These are phyloP conservation scores for Dothideomycetes sp. DNA, from an alignment of 2,329 filamentous ascomycete species.

Conservation along the genomic window DNA sequence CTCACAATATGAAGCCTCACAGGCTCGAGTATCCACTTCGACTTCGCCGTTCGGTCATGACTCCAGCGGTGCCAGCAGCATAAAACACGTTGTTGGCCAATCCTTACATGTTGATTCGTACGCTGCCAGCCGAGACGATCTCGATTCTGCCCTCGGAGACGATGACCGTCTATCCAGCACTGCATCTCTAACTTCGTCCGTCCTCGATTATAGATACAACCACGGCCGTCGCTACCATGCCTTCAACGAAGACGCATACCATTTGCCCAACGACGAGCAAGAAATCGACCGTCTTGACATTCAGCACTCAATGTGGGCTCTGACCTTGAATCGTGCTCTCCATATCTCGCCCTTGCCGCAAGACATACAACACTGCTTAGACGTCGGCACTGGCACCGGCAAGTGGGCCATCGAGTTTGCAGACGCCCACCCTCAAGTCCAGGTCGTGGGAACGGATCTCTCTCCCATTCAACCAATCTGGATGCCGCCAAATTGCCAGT, in stretches of 20 bases:
- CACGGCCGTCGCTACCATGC: not conserved
- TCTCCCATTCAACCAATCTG: conserved; percentile 38
- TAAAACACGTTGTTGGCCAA: not conserved
- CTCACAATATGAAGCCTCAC: too few species aligned
- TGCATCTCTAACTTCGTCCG: not conserved
- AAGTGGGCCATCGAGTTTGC: conserved; percentile 25
- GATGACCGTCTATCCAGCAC: not conserved
- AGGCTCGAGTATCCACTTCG: too few species aligned
- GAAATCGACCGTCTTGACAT: conserved; percentile 34
- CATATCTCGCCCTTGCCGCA: conserved; percentile 20
- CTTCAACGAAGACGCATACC: not conserved
- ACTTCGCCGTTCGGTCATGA: too few species aligned
- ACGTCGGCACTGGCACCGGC: conserved; percentile 40
- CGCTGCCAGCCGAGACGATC: not conserved
- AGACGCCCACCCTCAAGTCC: conserved; percentile 17
- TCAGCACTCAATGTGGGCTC: conserved; percentile 28
- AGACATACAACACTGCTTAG: conserved; percentile 29
- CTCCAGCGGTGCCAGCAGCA: too few species aligned
- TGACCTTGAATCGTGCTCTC: conserved; percentile 20
- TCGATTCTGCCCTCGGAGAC: not conserved
- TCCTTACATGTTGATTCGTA: not conserved
- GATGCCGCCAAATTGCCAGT: conserved; percentile 35
- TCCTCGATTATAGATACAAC: not conserved
- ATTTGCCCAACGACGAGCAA: conserved; percentile 29
- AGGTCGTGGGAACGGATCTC: conserved; percentile 36